Evolutionary conservation across 164 flowering plant species (phyloP).

Genomic region (Kalanchoe fedtschenkoi): DNA sequence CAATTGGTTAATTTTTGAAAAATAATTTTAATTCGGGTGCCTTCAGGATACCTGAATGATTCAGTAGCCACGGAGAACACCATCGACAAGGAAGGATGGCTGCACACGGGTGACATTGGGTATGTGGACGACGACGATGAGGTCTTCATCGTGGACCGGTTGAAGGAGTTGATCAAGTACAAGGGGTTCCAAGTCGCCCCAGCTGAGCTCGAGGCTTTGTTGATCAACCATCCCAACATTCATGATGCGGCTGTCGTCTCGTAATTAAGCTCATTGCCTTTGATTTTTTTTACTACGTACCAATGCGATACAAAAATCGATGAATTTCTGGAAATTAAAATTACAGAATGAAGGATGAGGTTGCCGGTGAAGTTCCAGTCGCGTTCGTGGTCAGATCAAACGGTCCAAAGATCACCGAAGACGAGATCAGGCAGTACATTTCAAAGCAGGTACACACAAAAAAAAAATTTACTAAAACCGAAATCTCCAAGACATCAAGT

Average conservation of each 20-base stretch:
- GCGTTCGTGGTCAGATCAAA: conserved; percentile 77
- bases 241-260: conserved; percentile 87
- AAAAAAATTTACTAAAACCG: too few species aligned
- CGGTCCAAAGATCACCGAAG: conserved; percentile 59
- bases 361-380: conserved; percentile 78
- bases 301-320: too few species aligned
- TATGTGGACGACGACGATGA: conserved; percentile 81
- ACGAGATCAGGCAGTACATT: conserved; percentile 67
- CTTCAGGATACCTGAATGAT: conserved; percentile 73
- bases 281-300: too few species aligned
- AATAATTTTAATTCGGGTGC: neutral
- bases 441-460: conserved; percentile 81
- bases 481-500: too few species aligned
- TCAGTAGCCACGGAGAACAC: conserved; percentile 65
- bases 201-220: conserved; percentile 85
- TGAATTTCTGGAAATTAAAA: too few species aligned
- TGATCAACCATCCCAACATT: conserved; percentile 52
- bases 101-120: conserved; percentile 91
- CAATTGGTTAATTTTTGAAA: neutral
- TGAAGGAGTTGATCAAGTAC: conserved; percentile 86
- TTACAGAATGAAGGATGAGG: conserved; percentile 76
- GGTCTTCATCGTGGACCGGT: conserved; percentile 78
- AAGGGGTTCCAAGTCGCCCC: conserved; percentile 97
- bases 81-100: conserved; percentile 83
- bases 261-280: conserved; percentile 52